Percentiles rank a stretch among this genome's conserved stretches.
phyloP scores from a whole-genome alignment of 1,284 basidiomycete genomes.

The Austroboletus novae-zelandiae region DNA sequence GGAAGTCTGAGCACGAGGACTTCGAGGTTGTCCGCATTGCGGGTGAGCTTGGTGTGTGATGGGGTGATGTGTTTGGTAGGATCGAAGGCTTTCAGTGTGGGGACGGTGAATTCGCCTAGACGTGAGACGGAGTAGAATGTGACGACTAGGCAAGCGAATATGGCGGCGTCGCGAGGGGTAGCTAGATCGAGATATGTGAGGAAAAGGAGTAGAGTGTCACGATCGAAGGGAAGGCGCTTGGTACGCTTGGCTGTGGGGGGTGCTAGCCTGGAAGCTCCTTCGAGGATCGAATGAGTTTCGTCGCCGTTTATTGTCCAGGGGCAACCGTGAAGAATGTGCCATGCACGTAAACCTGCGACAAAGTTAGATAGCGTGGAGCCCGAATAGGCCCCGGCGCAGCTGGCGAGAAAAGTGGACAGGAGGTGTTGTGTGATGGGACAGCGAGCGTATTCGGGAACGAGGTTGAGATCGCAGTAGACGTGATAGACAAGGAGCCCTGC shows the following conservation, averaged over 20 bases:
- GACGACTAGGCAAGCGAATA: neutral
- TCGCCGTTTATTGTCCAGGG: no score
- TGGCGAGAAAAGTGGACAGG: conserved; percentile 16
- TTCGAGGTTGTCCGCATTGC: no score
- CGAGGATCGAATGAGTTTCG: no score
- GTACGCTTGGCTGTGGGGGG: no score
- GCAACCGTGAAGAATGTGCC: no score
- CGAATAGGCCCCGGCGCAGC: conserved; percentile 22
- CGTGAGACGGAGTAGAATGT: neutral
- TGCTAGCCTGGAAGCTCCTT: no score
- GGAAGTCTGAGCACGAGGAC: no score
- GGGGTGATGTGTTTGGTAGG: no score
- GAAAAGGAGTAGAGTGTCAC: neutral
- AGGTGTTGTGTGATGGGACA: conserved; percentile 13
- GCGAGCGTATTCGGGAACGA: conserved; percentile 19
- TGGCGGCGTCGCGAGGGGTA: neutral
- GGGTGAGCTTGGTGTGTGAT: no score
- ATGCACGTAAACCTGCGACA: no score
- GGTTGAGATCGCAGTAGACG: conserved; percentile 29
- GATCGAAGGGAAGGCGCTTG: neutral
- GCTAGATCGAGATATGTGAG: neutral
- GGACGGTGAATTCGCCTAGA: no score
- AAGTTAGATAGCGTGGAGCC: neutral
- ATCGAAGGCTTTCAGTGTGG: no score
- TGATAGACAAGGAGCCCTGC: conserved; percentile 31